A percentile compares a stretch with the other conserved stretches of the same genome.
These are phyloP conservation scores for Cryphonectria naterciae DNA, from an alignment of 2,329 filamentous ascomycete genomes.

Conservation along the genomic window DNA sequence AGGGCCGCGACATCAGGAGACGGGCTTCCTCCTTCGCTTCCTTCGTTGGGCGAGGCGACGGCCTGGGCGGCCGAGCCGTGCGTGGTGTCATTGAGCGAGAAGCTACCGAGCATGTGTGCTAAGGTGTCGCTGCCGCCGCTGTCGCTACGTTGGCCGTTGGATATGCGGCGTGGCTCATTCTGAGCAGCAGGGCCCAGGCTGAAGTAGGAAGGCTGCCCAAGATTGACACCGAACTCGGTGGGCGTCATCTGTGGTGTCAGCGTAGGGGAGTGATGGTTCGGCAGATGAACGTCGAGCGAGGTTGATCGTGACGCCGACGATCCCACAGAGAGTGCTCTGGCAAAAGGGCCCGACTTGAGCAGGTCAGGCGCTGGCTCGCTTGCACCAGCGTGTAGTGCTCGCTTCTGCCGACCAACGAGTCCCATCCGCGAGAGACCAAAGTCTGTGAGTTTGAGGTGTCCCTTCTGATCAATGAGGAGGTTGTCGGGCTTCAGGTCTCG, in stretches of 20 bases:
- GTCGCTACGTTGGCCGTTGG: conserved; percentile 85
- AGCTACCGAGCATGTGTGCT: conserved; percentile 78
- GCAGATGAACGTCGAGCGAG: conserved; percentile 82
- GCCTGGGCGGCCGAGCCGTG: conserved; percentile 47
- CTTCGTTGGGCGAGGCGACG: conserved; percentile 67
- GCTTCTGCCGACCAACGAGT: conserved; percentile 92
- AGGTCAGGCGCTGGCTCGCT: conserved; percentile 90
- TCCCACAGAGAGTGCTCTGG: conserved; percentile 78
- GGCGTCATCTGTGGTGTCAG: conserved; percentile 88
- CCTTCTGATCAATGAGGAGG: conserved; percentile 93
- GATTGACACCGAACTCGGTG: conserved; percentile 63
- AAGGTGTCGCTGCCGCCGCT: conserved; percentile 89
- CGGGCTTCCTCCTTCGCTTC: conserved; percentile 68
- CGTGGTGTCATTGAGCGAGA: conserved; percentile 71
- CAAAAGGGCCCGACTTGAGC: conserved; percentile 89
- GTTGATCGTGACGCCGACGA: conserved; percentile 79
- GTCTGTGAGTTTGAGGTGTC: conserved; percentile 94
- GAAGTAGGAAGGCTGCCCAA: conserved; percentile 93
- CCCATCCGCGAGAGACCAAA: conserved; percentile 98
- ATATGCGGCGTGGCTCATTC: conserved; percentile 69
- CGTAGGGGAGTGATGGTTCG: conserved; percentile 72
- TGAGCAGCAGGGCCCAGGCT: conserved; percentile 61
- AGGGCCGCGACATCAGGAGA: conserved; percentile 78
- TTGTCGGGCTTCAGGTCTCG: conserved; percentile 97
- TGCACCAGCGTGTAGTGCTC: conserved; percentile 76